phyloP scores from a whole-genome alignment of 2,329 filamentous ascomycete genomes.

The Dactylellina leptospora region DNA sequence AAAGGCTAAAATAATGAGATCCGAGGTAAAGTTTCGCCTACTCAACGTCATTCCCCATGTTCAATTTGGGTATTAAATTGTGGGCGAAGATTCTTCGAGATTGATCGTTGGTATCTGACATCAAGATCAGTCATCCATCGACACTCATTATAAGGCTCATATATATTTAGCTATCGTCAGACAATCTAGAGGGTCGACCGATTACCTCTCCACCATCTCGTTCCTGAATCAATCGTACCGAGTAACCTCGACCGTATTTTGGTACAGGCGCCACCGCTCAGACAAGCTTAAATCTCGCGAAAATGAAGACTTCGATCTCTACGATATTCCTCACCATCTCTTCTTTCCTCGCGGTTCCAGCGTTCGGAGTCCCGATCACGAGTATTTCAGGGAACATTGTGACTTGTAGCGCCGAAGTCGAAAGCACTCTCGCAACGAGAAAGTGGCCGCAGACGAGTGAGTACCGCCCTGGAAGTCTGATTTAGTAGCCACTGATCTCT shows the following conservation, averaged over 20 bases:
- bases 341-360: conserved; percentile 10
- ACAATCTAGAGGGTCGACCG: no score
- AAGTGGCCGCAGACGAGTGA: conserved; percentile 23
- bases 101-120: no score
- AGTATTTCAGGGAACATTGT: not conserved
- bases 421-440: conserved; percentile 11
- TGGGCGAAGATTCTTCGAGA: no score
- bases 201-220: not conserved
- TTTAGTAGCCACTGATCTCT: not conserved
- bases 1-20: no score
- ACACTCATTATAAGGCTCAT: no score
- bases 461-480: not conserved
- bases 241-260: not conserved
- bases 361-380: conserved; percentile 4
- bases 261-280: no score
- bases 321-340: conserved; percentile 1
- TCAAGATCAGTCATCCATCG: no score
- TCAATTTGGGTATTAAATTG: no score
- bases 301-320: conserved; percentile 27
- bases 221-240: not conserved
- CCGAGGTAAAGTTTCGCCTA: no score
- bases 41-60: no score
- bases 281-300: not conserved
- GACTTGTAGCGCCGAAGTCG: conserved; percentile 28
- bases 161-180: no score